Evolutionary conservation across 78 protist species (phyloP).

Genomic region (Guillardia theta): DNA sequence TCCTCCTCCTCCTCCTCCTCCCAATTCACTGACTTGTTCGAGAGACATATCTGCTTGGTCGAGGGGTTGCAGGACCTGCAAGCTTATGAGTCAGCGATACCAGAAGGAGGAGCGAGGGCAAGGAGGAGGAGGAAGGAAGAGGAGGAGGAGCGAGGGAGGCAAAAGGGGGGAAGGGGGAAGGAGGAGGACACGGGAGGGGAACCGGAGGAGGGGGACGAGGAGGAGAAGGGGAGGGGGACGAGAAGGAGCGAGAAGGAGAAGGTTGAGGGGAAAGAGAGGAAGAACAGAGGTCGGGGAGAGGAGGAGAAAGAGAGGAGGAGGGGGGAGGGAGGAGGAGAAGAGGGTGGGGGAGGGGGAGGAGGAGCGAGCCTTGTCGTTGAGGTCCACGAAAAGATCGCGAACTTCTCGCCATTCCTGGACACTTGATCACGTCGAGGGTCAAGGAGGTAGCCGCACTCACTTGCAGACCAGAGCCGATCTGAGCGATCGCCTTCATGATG

Average conservation of each 20-base stretch:
- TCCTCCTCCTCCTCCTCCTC: too few relatives aligned
- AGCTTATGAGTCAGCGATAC: neutral
- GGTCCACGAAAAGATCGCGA: neutral
- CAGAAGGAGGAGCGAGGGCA: neutral
- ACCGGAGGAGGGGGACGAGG: neutral
- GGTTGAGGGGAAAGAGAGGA: neutral
- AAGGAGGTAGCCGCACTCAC: too few relatives aligned
- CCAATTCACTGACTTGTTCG: neutral
- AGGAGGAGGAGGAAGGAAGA: neutral
- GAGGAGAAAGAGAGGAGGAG: neutral
- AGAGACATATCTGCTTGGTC: neutral
- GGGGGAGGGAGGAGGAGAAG: neutral
- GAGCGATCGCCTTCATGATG: neutral
- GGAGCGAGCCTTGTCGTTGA: neutral
- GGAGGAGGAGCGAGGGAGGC: neutral
- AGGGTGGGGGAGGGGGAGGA: neutral
- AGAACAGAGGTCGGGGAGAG: neutral
- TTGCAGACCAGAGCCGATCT: neutral
- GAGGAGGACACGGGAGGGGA: neutral
- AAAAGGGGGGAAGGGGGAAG: neutral
- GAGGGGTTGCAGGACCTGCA: neutral
- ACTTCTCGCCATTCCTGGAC: conserved; percentile 7
- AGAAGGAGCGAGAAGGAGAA: too few relatives aligned
- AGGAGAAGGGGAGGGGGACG: neutral
- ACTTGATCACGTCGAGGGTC: too few relatives aligned